phyloP scores from a whole-genome alignment of 2,329 filamentous ascomycete genomes.

The Hyphodiscus sp. region DNA sequence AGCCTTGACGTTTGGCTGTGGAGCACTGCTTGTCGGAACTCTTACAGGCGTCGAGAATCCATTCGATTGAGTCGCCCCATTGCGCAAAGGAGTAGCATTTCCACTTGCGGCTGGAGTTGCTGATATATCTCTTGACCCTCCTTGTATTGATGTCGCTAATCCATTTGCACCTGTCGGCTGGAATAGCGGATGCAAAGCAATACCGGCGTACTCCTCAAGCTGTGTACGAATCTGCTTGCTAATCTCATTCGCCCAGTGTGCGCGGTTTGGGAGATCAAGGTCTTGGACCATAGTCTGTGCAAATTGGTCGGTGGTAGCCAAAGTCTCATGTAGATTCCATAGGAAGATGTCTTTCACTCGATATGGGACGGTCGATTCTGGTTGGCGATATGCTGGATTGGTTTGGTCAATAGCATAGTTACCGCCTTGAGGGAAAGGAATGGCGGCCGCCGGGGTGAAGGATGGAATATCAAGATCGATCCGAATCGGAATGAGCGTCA shows the following conservation, averaged over 20 bases:
- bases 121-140: slow-evolving; percentile 33
- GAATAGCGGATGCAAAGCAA: slow-evolving; percentile 88
- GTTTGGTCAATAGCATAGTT: slow-evolving; percentile 54
- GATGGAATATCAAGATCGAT: slow-evolving; percentile 90
- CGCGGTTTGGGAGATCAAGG: slow-evolving; percentile 77
- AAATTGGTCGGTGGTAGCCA: slow-evolving; percentile 93
- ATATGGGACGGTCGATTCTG: slow-evolving; percentile 76
- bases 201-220: slow-evolving; percentile 90
- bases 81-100: slow-evolving; percentile 51
- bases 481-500: slow-evolving; percentile 89
- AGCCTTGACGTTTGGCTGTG: slow-evolving; percentile 53
- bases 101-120: slow-evolving; percentile 41
- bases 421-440: slow-evolving; percentile 56
- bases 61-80: slow-evolving; percentile 36
- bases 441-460: slow-evolving; percentile 60
- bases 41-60: slow-evolving; percentile 42
- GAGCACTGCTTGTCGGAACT: slow-evolving; percentile 37
- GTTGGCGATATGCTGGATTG: slow-evolving; percentile 70
- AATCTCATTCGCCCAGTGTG: slow-evolving; percentile 67
- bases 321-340: slow-evolving; percentile 93
- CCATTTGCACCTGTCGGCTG: slow-evolving; percentile 44
- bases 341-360: slow-evolving; percentile 91
- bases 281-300: slow-evolving; percentile 88
- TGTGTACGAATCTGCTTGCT: slow-evolving; percentile 93
- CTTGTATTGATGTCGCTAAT: slow-evolving; percentile 29